phyloP scores from a whole-genome alignment of 2,329 filamentous ascomycete species.

The Capronia epimyces region DNA sequence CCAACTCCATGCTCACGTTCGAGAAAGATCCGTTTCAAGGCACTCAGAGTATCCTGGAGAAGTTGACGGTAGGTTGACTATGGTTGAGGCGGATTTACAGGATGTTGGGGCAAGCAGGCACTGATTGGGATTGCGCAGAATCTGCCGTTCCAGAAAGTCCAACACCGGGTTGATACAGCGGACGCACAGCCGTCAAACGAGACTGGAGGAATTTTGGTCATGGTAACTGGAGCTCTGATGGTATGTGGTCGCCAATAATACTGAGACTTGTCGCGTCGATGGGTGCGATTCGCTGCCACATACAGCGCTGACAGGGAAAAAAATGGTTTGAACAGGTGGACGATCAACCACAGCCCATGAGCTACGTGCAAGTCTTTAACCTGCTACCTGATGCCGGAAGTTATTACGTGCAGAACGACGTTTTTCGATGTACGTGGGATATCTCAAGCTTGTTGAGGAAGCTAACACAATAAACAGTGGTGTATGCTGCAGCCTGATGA shows the following conservation, averaged over 20 bases:
- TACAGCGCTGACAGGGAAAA: neutral
- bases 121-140: constrained; percentile 44
- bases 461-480: constrained; percentile 19
- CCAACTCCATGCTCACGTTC: constrained; percentile 88
- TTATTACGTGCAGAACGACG: constrained; percentile 88
- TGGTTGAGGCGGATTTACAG: neutral
- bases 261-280: neutral
- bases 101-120: neutral
- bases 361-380: constrained; percentile 86
- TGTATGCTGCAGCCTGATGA: constrained; percentile 20
- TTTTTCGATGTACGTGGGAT: constrained; percentile 52
- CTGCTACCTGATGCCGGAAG: constrained; percentile 65
- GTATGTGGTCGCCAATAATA: constrained; percentile 57
- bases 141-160: constrained; percentile 75
- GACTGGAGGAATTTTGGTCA: constrained; percentile 68
- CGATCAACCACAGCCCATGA: constrained; percentile 79
- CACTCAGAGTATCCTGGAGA: constrained; percentile 63
- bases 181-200: constrained; percentile 72
- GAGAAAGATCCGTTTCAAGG: constrained; percentile 67
- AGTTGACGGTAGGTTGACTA: constrained; percentile 62
- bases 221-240: constrained; percentile 80
- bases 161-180: constrained; percentile 68
- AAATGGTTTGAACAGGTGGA: constrained; percentile 60
- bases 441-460: neutral
- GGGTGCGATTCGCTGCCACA: neutral